These are phyloP conservation scores for Heterobasidion irregulare DNA, from an alignment of 1,284 basidiomycete species.

Conservation along the genomic window DNA sequence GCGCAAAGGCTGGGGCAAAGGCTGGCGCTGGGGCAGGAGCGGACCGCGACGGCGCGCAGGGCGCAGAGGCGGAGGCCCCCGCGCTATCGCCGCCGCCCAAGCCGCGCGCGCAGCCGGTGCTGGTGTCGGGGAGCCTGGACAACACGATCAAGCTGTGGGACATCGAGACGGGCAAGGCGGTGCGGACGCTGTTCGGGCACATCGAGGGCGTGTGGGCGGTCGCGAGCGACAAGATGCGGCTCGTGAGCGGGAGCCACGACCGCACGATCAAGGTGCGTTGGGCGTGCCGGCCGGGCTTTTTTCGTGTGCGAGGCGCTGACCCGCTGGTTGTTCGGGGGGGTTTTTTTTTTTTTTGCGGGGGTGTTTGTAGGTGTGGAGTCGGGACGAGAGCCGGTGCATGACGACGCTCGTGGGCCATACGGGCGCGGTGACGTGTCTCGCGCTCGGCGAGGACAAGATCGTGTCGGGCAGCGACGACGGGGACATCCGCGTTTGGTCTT, in stretches of 20 bases:
- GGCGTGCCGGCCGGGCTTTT: not conserved
- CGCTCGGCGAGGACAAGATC: constrained; percentile 91
- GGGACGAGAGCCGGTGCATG: constrained; percentile 82
- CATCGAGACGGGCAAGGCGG: constrained; percentile 76
- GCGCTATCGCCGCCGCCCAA: not conserved
- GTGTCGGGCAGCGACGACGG: constrained; percentile 91
- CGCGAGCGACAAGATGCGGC: constrained; percentile 84
- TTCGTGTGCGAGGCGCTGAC: not conserved
- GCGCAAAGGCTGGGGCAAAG: not conserved
- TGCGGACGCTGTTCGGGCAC: constrained; percentile 90
- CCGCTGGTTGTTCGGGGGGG: not conserved
- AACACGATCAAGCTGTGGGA: constrained; percentile 98
- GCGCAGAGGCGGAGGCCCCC: constrained; percentile 3
- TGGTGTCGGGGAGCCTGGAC: constrained; percentile 89
- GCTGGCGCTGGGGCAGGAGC: not conserved
- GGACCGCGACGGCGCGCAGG: constrained; percentile 3
- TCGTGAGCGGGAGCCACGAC: constrained; percentile 91
- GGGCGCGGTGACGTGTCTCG: constrained; percentile 88
- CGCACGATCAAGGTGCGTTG: constrained; percentile 77
- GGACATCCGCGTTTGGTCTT: constrained; percentile 77
- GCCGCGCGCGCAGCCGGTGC: constrained; percentile 44
- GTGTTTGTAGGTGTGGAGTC: constrained; percentile 76
- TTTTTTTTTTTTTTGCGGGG: too few relatives aligned
- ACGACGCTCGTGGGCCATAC: constrained; percentile 92
- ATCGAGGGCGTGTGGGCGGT: constrained; percentile 97